A percentile compares a stretch with the other conserved stretches of the same genome.
Evolutionary conservation across 108 stramenopile genomes (phyloP).

Genomic region (Skeletonema costatum): DNA sequence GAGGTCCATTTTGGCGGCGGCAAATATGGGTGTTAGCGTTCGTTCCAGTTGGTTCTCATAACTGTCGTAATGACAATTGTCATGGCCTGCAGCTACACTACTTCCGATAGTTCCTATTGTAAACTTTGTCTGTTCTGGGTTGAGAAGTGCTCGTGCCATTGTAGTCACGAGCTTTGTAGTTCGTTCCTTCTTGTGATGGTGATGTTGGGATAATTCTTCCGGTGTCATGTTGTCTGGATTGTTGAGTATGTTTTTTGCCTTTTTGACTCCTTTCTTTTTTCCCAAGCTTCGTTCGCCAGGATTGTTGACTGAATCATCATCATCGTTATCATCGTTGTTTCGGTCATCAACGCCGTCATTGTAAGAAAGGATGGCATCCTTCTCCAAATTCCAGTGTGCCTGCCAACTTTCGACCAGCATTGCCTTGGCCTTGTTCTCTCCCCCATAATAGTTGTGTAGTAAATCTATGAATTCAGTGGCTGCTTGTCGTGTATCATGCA

Average conservation of each 20-base stretch:
- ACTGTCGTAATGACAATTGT: conserved; percentile 55
- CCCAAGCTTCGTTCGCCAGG: conserved; percentile 6
- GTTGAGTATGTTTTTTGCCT: conserved; percentile 16
- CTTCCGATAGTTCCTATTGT: conserved; percentile 53
- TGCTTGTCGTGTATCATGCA: conserved; percentile 19
- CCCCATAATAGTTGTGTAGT: conserved; percentile 48
- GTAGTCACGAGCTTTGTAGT: conserved; percentile 42
- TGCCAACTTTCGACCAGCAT: conserved; percentile 42
- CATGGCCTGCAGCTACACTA: conserved; percentile 57
- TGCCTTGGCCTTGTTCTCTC: conserved; percentile 14
- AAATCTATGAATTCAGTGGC: conserved; percentile 21
- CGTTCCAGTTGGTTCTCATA: conserved; percentile 53
- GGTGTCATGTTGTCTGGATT: conserved; percentile 16
- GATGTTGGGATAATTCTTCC: conserved; percentile 10
- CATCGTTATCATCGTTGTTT: neutral
- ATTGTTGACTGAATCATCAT: conserved; percentile 1
- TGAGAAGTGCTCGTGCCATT: conserved; percentile 55
- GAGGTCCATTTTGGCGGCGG: conserved; percentile 41
- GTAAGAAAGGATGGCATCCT: neutral
- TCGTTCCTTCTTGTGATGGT: conserved; percentile 11
- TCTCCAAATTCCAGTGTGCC: conserved; percentile 37
- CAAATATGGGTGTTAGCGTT: conserved; percentile 33
- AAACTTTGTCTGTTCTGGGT: conserved; percentile 40
- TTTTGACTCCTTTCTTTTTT: conserved; percentile 26
- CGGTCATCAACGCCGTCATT: neutral